These are phyloP conservation scores for Kokia cookei DNA, from an alignment of 441 rosid species.

Conservation along the genomic window DNA sequence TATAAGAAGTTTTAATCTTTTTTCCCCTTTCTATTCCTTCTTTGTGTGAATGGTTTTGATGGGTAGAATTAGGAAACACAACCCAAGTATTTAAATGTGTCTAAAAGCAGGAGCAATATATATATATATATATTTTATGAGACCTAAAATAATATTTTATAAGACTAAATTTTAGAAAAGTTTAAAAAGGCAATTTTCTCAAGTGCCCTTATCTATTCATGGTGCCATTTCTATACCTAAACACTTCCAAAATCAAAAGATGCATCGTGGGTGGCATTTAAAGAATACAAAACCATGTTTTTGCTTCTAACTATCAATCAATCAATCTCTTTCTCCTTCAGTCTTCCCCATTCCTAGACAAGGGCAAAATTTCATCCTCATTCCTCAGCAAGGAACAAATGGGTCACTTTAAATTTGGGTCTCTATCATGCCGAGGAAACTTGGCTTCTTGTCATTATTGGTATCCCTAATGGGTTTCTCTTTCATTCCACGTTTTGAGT, in stretches of 20 bases:
- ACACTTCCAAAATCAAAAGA: too few relatives aligned
- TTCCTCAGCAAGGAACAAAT: neutral
- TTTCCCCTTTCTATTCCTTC: neutral
- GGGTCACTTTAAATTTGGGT: neutral
- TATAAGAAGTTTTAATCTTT: neutral
- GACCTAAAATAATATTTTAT: too few relatives aligned
- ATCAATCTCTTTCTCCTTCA: neutral
- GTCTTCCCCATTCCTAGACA: neutral
- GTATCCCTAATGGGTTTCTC: neutral
- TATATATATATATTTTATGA: too few relatives aligned
- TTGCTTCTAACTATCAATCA: neutral
- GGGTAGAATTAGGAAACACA: neutral
- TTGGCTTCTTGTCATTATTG: neutral
- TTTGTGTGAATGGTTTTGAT: neutral
- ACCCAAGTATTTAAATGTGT: too few relatives aligned
- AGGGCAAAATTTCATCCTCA: neutral
- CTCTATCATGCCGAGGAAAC: neutral
- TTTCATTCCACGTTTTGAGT: conserved; percentile 10
- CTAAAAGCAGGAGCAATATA: too few relatives aligned
- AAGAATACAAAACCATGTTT: neutral
- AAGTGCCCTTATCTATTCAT: too few relatives aligned
- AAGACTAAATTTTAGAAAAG: too few relatives aligned
- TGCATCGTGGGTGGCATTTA: too few relatives aligned
- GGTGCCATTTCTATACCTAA: too few relatives aligned
- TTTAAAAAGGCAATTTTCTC: too few relatives aligned